Base-by-base conservation (phyloP, 129 eudicot species). In the Flaveria sonorensis region DNA sequence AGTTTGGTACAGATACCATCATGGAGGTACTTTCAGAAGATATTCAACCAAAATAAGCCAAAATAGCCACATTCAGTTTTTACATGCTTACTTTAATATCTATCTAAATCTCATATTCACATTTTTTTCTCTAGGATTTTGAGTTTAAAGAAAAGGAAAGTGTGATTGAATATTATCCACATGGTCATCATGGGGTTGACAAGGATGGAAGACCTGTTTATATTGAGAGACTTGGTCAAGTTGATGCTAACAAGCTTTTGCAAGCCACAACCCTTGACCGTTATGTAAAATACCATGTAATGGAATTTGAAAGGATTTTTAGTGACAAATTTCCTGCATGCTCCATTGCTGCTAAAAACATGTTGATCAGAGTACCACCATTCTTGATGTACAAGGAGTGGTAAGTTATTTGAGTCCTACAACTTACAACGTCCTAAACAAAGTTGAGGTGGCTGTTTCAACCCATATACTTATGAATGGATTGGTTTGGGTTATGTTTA, bases 161-260 rank as follows among this genome's bases (percentile, higher is more conserved):
- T 86, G 99, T 95, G 55, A 74, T 89, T 43, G 73, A 88, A 55
- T 82, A 95, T 84, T 92, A 95, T 69, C 99, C 97, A 24, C 99
- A 95, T 73, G 99, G 99, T 62, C 96, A 95, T 82, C 99, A 95
- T 59, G 99, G 99, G 19, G 99, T 95, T 78, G 99, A 95, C 83
- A 95, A 92, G 80, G 95, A 87, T 24, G 97, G 99, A 45, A 74
- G 95, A 45, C 99, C 97, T 4, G 86, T 95, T 16, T 95, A 95
- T 83, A 89, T 92, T 18, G 99, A 95, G 73, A 85, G 88, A 70
- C 86, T 95, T 32, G 99, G 99, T 39, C 88, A 81, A 72, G 97
- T 95, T 71, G 97, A 95, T 82, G 79, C 97, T 24, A 81, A 77
- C 66, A 95, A 89, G 87, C 91, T 95, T 56, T 21, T 95, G 83